A percentile compares a stretch with the other conserved stretches of the same genome.
phyloP scores from a whole-genome alignment of 2,329 filamentous ascomycete species.

The Penicillium expansum region DNA sequence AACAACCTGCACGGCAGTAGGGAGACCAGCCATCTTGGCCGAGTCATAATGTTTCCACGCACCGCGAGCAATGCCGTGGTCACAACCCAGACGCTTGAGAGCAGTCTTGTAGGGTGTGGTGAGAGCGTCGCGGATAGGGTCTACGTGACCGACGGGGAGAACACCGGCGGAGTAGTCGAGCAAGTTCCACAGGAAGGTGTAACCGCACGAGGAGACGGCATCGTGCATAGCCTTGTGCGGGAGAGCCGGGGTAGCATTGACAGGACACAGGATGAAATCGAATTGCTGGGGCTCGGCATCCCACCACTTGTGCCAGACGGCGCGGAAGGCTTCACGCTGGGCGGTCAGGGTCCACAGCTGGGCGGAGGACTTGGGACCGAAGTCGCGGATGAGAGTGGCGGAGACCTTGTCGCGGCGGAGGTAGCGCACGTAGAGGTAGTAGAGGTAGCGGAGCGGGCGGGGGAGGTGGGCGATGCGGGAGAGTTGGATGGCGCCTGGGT shows the following conservation, averaged over 20 bases:
- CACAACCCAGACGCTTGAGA: slow-evolving; percentile 39
- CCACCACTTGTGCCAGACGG: slow-evolving; percentile 84
- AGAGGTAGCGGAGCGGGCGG: slow-evolving; percentile 72
- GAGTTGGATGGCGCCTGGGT: slow-evolving; percentile 74
- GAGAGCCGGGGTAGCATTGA: slow-evolving; percentile 84
- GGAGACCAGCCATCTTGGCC: slow-evolving; percentile 77
- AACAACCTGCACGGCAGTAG: slow-evolving; percentile 81
- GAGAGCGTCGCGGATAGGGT: slow-evolving; percentile 66
- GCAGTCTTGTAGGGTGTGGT: slow-evolving; percentile 46
- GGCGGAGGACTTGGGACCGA: slow-evolving; percentile 68
- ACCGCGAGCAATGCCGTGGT: slow-evolving; percentile 77
- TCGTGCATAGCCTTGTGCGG: slow-evolving; percentile 84
- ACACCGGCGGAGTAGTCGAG: slow-evolving; percentile 84
- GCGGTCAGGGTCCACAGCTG: slow-evolving; percentile 82
- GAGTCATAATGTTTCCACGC: slow-evolving; percentile 87
- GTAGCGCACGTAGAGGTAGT: slow-evolving; percentile 88
- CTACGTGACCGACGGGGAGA: slow-evolving; percentile 80
- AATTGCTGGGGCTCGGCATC: slow-evolving; percentile 64
- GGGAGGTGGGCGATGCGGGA: slow-evolving; percentile 70
- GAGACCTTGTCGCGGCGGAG: slow-evolving; percentile 71
- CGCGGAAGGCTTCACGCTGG: slow-evolving; percentile 73
- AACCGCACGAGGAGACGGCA: slow-evolving; percentile 81
- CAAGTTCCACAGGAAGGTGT: slow-evolving; percentile 92
- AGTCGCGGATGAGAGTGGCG: slow-evolving; percentile 72
- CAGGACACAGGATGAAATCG: slow-evolving; percentile 79